A percentile compares a stretch with the other conserved stretches of the same genome.
Evolutionary conservation across 2,329 filamentous ascomycete genomes (phyloP).

Genomic region (Zelopaecilomyces penicillatus): DNA sequence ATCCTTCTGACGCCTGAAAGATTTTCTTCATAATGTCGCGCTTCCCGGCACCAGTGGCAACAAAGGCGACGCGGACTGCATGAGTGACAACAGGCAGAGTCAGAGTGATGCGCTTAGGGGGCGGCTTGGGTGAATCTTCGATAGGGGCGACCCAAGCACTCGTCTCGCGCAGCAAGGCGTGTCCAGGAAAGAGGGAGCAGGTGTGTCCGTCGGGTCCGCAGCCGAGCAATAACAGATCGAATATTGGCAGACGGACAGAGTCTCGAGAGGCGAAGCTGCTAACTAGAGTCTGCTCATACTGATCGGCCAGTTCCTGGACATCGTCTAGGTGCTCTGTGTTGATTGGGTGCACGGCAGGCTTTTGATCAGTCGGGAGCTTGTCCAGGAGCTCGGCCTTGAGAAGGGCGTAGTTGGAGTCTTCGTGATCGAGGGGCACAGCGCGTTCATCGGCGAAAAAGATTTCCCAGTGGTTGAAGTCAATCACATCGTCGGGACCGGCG

Average conservation of each 20-base stretch:
- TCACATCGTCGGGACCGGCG: conserved; percentile 46
- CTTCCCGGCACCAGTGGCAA: conserved; percentile 84
- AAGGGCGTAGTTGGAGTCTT: conserved; percentile 88
- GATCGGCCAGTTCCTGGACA: conserved; percentile 83
- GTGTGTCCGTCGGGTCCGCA: conserved; percentile 96
- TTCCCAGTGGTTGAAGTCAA: conserved; percentile 84
- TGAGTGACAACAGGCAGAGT: conserved; percentile 86
- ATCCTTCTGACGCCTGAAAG: conserved; percentile 67
- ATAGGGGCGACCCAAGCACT: conserved; percentile 90
- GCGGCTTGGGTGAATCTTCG: conserved; percentile 90
- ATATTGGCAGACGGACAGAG: conserved; percentile 88
- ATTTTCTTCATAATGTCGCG: conserved; percentile 88
- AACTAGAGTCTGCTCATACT: conserved; percentile 86
- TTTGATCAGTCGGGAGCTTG: conserved; percentile 64
- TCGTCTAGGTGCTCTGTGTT: conserved; percentile 59
- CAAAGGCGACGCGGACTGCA: conserved; percentile 78
- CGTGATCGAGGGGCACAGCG: conserved; percentile 82
- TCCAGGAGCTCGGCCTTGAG: conserved; percentile 81
- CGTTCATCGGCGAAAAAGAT: conserved; percentile 99
- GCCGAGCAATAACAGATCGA: conserved; percentile 87
- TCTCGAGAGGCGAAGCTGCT: conserved; percentile 82
- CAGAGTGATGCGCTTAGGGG: conserved; percentile 81
- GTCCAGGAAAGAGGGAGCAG: conserved; percentile 89
- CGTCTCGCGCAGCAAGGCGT: conserved; percentile 75
- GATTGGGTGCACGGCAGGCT: conserved; percentile 72